These are phyloP conservation scores for Populus trichocarpa DNA, from an alignment of 441 rosid species.

Conservation along the genomic window DNA sequence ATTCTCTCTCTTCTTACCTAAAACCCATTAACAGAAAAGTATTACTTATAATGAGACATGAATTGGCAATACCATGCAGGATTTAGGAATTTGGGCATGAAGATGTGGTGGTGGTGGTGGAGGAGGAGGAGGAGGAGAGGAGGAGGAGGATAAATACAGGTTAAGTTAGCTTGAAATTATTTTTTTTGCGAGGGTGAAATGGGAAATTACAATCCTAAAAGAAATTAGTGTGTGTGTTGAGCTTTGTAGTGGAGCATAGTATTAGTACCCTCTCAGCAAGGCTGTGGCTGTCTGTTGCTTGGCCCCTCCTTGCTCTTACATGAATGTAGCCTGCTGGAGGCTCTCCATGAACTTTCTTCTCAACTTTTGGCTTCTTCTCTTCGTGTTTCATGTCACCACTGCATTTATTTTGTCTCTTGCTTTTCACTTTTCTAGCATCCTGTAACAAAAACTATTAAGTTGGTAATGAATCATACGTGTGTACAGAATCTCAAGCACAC, in stretches of 20 bases:
- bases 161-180: background rate
- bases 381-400: constrained; percentile 23
- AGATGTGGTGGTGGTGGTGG: background rate
- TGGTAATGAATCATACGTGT: background rate
- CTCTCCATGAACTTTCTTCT: constrained; percentile 27
- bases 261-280: constrained; percentile 67
- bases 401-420: constrained; percentile 43
- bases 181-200: background rate
- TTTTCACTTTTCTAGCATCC: constrained; percentile 35
- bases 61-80: background rate
- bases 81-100: background rate
- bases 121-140: too few relatives aligned
- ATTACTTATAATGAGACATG: background rate
- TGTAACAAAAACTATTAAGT: constrained; percentile 1
- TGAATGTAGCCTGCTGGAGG: constrained; percentile 53
- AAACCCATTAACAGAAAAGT: background rate
- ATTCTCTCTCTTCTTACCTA: constrained; percentile 80
- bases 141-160: background rate
- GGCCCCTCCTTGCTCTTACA: constrained; percentile 88
- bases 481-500: background rate
- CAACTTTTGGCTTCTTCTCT: constrained; percentile 28
- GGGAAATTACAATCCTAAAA: background rate
- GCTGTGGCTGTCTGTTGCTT: constrained; percentile 88
- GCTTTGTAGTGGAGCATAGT: background rate
- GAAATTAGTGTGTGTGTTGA: background rate